These are phyloP conservation scores for Vinca minor DNA, from an alignment of 257 asterid genomes.

Conservation along the genomic window DNA sequence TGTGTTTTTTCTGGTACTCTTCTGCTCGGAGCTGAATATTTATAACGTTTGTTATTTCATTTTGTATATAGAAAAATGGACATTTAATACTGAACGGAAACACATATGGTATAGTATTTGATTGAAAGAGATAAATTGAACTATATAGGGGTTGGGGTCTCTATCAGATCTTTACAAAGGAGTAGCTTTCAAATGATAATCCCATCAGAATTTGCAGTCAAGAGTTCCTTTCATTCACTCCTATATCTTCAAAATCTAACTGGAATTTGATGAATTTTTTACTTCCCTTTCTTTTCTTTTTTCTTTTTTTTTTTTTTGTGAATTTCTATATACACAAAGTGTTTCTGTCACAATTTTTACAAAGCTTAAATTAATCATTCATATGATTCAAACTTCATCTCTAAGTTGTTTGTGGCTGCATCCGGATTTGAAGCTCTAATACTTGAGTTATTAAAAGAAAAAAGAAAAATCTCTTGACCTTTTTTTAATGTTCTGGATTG, in stretches of 20 bases:
- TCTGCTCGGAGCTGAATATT: background rate
- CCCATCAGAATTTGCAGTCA: constrained; percentile 21
- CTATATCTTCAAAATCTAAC: constrained; percentile 8
- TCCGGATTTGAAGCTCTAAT: no score
- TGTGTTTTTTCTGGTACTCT: no score
- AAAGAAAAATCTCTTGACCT: background rate
- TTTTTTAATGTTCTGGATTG: background rate
- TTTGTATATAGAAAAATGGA: no score
- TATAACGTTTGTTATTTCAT: constrained; percentile 5
- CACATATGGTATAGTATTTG: background rate
- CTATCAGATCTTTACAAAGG: constrained; percentile 13
- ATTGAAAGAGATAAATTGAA: constrained; percentile 3
- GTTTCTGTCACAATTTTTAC: background rate
- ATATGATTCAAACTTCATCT: no score
- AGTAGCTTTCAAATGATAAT: constrained; percentile 24
- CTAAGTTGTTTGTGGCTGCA: no score
- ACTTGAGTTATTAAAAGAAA: no score
- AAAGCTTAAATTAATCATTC: background rate
- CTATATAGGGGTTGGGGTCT: no score
- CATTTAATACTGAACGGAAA: background rate
- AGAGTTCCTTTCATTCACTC: constrained; percentile 21
- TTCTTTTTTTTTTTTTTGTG: background rate
- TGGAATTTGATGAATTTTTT: background rate
- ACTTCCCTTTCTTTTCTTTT: background rate
- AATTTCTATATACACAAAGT: background rate